Evolutionary conservation across 371 early-diverging fungal genomes (phyloP).

Genomic region (Rhizopus sp.): DNA sequence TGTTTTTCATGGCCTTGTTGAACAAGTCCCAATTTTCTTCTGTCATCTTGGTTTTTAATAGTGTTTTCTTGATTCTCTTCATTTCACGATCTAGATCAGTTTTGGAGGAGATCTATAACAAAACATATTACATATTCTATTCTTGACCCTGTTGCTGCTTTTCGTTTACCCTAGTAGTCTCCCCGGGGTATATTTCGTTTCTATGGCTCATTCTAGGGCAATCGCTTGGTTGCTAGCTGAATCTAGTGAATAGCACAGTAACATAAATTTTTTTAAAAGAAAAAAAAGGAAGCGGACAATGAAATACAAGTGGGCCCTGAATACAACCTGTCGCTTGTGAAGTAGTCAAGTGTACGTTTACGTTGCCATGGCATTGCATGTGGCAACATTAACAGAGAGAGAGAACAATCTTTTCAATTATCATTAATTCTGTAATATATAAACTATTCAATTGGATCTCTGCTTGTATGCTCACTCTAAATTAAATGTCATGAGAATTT

Average conservation of each 20-base stretch:
- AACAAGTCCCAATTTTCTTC: slow-evolving; percentile 44
- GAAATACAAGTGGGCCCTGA: too few species aligned
- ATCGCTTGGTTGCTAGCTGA: neutral
- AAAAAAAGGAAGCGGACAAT: too few species aligned
- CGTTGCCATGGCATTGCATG: too few species aligned
- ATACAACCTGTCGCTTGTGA: too few species aligned
- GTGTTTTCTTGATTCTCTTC: slow-evolving; percentile 24
- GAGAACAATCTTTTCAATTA: too few species aligned
- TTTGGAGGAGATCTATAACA: slow-evolving; percentile 31
- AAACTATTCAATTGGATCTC: too few species aligned
- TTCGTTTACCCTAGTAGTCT: slow-evolving; percentile 10
- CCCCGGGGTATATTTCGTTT: slow-evolving; percentile 13
- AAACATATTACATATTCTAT: neutral
- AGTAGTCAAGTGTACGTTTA: too few species aligned
- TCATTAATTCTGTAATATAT: too few species aligned
- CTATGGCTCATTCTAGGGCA: neutral
- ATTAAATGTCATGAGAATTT: too few species aligned
- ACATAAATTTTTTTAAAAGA: neutral
- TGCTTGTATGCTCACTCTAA: too few species aligned
- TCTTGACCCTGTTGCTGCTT: neutral
- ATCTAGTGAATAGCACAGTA: neutral
- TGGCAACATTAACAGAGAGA: too few species aligned
- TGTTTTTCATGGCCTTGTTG: slow-evolving; percentile 34
- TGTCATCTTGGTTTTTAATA: slow-evolving; percentile 36
- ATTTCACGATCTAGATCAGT: slow-evolving; percentile 41